Percentiles rank a stretch among this genome's conserved stretches.
Conservation (phyloP, 305 asterid species). For the Salvia sclarea region DNA sequence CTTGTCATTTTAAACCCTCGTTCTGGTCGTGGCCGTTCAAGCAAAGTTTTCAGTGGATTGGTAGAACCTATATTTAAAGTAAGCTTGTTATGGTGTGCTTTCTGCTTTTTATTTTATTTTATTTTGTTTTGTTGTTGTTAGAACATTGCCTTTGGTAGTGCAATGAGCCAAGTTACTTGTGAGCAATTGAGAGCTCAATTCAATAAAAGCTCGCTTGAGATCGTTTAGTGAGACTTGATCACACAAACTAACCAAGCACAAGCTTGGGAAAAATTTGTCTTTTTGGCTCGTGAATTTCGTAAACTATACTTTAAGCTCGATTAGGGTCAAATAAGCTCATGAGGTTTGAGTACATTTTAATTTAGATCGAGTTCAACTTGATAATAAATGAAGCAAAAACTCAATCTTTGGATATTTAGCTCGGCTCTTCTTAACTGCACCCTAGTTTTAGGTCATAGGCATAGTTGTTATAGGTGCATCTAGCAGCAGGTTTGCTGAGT, state of each 20-base stretch:
- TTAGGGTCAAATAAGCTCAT: neutral
- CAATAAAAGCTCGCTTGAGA: neutral
- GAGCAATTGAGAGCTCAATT: neutral
- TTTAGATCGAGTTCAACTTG: neutral
- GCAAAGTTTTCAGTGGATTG: slow-evolving; percentile 80
- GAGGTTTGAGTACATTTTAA: neutral
- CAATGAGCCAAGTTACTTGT: neutral
- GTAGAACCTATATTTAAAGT: slow-evolving; percentile 97
- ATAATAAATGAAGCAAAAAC: neutral
- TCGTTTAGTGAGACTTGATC: neutral
- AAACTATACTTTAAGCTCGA: neutral
- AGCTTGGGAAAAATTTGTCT: neutral
- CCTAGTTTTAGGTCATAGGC: slow-evolving; percentile 2
- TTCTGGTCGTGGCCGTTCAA: slow-evolving; percentile 96
- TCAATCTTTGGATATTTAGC: neutral
- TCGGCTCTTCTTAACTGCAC: neutral
- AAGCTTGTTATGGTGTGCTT: slow-evolving; percentile 34
- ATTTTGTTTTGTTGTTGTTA: slow-evolving; percentile 3
- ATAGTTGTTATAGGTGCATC: slow-evolving; percentile 13
- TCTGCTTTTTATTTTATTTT: slow-evolving; percentile 3
- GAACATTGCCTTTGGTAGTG: neutral
- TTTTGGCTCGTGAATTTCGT: neutral
- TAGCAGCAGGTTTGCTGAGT: slow-evolving; percentile 4
- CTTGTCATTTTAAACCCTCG: slow-evolving; percentile 94
- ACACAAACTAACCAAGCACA: neutral